Conservation (phyloP, 352 stramenopile species). For the Pythium sp. region DNA sequence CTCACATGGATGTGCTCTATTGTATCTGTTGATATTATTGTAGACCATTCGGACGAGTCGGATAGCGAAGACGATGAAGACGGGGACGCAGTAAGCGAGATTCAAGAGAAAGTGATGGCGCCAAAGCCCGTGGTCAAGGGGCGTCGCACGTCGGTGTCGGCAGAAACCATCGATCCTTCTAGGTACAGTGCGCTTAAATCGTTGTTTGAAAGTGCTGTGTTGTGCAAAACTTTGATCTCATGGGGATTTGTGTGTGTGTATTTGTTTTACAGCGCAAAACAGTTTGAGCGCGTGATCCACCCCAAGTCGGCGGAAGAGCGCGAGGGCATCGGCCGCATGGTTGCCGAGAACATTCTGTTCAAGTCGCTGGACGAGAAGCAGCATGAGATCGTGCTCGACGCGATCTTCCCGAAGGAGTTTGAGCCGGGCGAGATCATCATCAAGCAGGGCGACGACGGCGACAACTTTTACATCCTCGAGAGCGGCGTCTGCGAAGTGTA, state of each 20-base stretch:
- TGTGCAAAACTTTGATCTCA: background rate
- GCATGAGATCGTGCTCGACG: slow-evolving; percentile 81
- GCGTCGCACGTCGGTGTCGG: slow-evolving; percentile 86
- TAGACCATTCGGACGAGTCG: slow-evolving; percentile 84
- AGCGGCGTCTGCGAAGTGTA: slow-evolving; percentile 90
- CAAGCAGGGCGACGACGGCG: slow-evolving; percentile 88
- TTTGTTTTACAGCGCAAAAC: slow-evolving; percentile 38
- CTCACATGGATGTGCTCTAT: background rate
- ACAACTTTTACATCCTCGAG: slow-evolving; percentile 96
- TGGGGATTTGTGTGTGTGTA: background rate
- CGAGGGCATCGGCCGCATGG: slow-evolving; percentile 74
- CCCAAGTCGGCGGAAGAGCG: slow-evolving; percentile 82
- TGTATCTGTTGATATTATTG: slow-evolving; percentile 8
- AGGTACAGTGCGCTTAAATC: slow-evolving; percentile 16
- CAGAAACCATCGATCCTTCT: slow-evolving; percentile 81
- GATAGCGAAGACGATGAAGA: slow-evolving; percentile 86
- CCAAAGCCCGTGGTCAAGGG: slow-evolving; percentile 74
- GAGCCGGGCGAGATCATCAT: slow-evolving; percentile 80
- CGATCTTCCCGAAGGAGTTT: slow-evolving; percentile 86
- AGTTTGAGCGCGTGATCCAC: slow-evolving; percentile 82
- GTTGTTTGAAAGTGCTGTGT: background rate
- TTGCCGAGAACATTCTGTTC: slow-evolving; percentile 89
- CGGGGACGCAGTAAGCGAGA: slow-evolving; percentile 79
- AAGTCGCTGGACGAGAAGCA: slow-evolving; percentile 89
- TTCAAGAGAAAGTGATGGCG: slow-evolving; percentile 53